phyloP scores from a whole-genome alignment of 805 yeast genomes.

The Saturnispora besseyi region DNA sequence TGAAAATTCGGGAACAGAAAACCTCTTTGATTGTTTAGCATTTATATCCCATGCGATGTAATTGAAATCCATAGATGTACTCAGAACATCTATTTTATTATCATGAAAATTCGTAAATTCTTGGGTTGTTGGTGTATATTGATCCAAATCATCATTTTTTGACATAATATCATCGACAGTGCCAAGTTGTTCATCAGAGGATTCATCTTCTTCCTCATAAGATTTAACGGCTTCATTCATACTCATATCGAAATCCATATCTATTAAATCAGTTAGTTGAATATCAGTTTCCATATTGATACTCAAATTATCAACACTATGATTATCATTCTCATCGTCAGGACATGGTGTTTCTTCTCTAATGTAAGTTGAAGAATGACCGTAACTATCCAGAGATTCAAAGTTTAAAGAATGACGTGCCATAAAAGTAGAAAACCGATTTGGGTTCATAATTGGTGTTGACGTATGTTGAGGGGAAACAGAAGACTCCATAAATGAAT shows the following conservation, averaged over 20 bases:
- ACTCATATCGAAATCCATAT: slow-evolving; percentile 8
- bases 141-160: not conserved
- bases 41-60: not conserved
- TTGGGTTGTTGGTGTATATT: not conserved
- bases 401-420: not conserved
- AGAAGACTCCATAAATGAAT: not conserved
- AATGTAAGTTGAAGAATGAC: not conserved
- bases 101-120: not conserved
- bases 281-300: not conserved
- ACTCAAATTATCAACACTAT: not conserved
- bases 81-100: not conserved
- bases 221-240: not conserved
- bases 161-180: not conserved
- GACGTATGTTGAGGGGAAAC: not conserved
- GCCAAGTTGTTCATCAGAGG: not conserved
- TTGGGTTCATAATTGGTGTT: not conserved
- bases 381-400: too few relatives aligned
- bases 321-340: not conserved
- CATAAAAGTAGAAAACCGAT: not conserved
- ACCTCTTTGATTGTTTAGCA: not conserved
- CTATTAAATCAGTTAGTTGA: slow-evolving; percentile 3
- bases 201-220: not conserved
- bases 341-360: not conserved
- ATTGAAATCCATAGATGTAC: not conserved
- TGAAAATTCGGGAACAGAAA: not conserved